phyloP scores from a whole-genome alignment of 768 basidiomycete genomes.

The Strobilomyces echinocephalus region DNA sequence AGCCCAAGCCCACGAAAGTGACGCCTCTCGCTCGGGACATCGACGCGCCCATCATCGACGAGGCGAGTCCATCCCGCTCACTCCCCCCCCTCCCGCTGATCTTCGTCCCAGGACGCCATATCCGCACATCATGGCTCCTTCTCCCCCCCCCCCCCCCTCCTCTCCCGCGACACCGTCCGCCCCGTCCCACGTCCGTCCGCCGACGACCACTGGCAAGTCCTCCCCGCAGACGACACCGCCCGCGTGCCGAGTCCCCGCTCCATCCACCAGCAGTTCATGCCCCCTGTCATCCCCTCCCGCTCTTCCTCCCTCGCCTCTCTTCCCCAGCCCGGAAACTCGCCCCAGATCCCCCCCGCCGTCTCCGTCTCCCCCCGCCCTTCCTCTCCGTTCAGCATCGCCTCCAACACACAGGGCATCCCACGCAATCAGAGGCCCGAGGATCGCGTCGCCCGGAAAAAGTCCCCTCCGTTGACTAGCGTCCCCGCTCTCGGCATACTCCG shows the following conservation, averaged over 20 bases:
- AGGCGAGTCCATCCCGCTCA: constrained; percentile 13
- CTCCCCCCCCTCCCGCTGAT: background rate
- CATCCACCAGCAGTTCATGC: constrained; percentile 25
- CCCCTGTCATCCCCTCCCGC: constrained; percentile 39
- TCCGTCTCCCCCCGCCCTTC: constrained; percentile 35
- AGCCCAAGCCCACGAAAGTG: constrained; percentile 36
- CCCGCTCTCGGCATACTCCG: constrained; percentile 23
- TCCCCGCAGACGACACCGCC: constrained; percentile 28
- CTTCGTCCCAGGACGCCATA: constrained; percentile 18
- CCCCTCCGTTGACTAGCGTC: constrained; percentile 29
- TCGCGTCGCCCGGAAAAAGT: constrained; percentile 26
- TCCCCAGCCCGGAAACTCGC: constrained; percentile 38
- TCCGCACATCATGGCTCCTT: constrained; percentile 22
- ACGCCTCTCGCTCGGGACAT: constrained; percentile 23
- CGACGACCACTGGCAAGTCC: constrained; percentile 47
- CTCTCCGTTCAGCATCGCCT: constrained; percentile 42
- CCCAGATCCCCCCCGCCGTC: constrained; percentile 27
- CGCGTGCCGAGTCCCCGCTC: constrained; percentile 21
- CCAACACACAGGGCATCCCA: constrained; percentile 16
- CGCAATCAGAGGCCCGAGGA: constrained; percentile 19
- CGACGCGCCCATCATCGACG: constrained; percentile 27
- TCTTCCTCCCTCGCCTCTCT: constrained; percentile 49
- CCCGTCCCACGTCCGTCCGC: constrained; percentile 27
- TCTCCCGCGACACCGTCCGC: constrained; percentile 18
- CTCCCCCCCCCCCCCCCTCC: background rate